Evolutionary conservation across 2,329 filamentous ascomycete species (phyloP), one percentile per base, ranked within the genome.

Genomic region (Talaromyces sp.): DNA sequence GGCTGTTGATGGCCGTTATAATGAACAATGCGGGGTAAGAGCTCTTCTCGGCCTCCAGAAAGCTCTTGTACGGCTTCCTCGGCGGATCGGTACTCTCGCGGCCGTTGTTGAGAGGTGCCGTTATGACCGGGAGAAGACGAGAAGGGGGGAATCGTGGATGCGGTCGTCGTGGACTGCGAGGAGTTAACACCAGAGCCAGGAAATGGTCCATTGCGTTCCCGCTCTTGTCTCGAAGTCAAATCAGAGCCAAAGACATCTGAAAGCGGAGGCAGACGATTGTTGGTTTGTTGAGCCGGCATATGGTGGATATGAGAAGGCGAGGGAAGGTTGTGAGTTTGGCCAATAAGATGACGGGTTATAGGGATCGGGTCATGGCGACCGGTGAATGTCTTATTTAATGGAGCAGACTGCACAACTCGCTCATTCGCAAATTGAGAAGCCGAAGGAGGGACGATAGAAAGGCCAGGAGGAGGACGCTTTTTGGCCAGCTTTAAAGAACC

Each of bases 371-470:
- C 85, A 70, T 95, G 86, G 60, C 94, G 86, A 60, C 93, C 92
- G 7, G 94, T 97, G 71, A 99, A 99, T 37, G 91, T 95, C 71
- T 97, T 93, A 66, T 95, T 87, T 22, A 99, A 82, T 15, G 94
- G 94, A 7, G 94, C 94, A 3, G 94, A 99, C 75, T 99, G 94
- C 61, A 99, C 95, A 36, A 97, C 91, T 65, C 94, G 84, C 79
- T 99, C 94, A 68, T 91, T 86, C 66, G 92, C 90, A 69, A 97
- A 97, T 62, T 92, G 88, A 65, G 94, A 86, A 63, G 95, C 91
- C 5, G 91, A 91, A 1, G 94, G 94, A 25, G 94, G 89, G n/a
- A 95, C 89, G 65, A 99, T 99, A 58, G 91, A 95, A 51, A 99
- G 80, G 45, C 92, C 92, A 1, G 91, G 89, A 39, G 94, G 94